Percentiles rank a stretch among this genome's conserved stretches.
These are phyloP conservation scores for Carex parvula DNA, from an alignment of 176 grass and related monocot genomes.

Conservation along the genomic window DNA sequence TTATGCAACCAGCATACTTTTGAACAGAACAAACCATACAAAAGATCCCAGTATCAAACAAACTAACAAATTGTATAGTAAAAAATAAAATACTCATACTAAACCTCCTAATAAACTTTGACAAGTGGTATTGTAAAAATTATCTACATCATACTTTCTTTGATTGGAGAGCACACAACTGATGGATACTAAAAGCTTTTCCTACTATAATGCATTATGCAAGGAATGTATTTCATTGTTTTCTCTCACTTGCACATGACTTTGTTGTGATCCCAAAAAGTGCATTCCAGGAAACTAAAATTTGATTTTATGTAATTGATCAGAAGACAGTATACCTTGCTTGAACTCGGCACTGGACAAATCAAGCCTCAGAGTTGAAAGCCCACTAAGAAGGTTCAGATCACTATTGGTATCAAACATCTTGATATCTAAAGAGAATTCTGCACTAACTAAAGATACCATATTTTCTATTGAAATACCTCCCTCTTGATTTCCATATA, in stretches of 20 bases:
- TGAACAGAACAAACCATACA: background rate
- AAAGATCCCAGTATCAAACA: background rate
- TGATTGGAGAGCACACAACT: background rate
- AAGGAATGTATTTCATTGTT: background rate
- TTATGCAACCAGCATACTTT: background rate
- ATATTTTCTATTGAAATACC: background rate
- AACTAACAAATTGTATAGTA: background rate
- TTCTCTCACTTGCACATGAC: background rate
- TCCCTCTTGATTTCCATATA: too few species aligned
- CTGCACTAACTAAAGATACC: background rate
- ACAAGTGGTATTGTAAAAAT: background rate
- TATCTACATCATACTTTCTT: background rate
- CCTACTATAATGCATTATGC: background rate
- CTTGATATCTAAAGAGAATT: background rate
- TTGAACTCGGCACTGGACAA: background rate
- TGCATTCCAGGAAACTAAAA: background rate
- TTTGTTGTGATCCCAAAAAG: background rate
- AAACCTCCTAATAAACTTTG: background rate
- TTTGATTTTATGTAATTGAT: background rate
- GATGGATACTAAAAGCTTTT: background rate
- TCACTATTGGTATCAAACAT: background rate
- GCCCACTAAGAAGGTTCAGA: background rate
- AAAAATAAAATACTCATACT: background rate
- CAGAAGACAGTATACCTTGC: background rate
- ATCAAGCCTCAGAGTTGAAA: background rate